Evolutionary conservation across 108 stramenopile genomes (phyloP).

Genomic region (Poteriospumella lacustris): DNA sequence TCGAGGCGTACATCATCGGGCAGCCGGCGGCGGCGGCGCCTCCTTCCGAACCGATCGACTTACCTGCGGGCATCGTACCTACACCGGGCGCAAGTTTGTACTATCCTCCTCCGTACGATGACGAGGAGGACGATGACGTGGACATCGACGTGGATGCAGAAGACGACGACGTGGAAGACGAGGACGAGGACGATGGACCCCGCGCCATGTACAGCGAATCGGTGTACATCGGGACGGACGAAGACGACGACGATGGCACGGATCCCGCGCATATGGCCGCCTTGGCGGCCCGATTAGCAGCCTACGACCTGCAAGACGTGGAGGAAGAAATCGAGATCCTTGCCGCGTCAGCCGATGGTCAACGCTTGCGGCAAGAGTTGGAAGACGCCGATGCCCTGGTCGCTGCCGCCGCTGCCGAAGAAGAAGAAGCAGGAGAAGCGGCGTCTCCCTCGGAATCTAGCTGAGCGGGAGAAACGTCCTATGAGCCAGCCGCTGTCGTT

Average conservation of each 20-base stretch:
- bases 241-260: neutral
- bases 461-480: too few species aligned
- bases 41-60: neutral
- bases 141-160: conserved; percentile 2
- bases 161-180: conserved; percentile 13
- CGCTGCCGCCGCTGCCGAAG: too few species aligned
- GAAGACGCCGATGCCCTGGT: too few species aligned
- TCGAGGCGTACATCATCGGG: conserved; percentile 18
- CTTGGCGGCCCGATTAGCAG: neutral
- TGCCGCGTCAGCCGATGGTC: neutral
- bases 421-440: too few species aligned
- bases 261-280: neutral
- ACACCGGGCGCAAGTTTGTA: neutral
- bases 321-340: neutral
- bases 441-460: too few species aligned
- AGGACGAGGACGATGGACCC: neutral
- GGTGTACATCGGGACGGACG: neutral
- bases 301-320: neutral
- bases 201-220: neutral
- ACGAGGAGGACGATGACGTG: neutral
- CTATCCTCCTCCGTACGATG: too few species aligned
- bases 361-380: too few species aligned
- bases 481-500: too few species aligned
- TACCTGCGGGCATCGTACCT: neutral
- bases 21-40: neutral